Evolutionary conservation across 116 monocot genomes (phyloP).

Genomic region (Thalassia testudinum): DNA sequence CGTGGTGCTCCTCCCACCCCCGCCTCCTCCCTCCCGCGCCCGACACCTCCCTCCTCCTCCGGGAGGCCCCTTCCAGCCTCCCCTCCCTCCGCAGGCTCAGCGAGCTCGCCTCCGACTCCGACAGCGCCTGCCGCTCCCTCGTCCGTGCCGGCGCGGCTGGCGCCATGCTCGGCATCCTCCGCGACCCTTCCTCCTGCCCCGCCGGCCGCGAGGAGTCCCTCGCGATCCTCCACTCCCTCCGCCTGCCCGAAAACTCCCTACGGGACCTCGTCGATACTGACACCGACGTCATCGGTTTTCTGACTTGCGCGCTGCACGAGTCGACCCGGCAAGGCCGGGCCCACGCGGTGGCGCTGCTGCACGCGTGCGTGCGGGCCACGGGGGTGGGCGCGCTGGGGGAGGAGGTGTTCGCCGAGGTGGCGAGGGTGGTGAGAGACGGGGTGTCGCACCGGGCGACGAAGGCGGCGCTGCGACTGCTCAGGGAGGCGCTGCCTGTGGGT

Average conservation of each 20-base stretch:
- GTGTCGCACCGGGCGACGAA: conserved; percentile 24
- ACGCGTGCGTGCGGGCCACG: conserved; percentile 4
- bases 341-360: conserved; percentile 24
- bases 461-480: too few relatives aligned
- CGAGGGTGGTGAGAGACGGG: conserved; percentile 24
- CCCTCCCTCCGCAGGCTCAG: conserved; percentile 24
- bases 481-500: too few relatives aligned
- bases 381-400: conserved; percentile 16
- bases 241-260: conserved; percentile 18
- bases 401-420: conserved; percentile 22
- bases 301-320: conserved; percentile 12
- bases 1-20: conserved; percentile 41
- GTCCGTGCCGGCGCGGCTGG: conserved; percentile 17
- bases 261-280: conserved; percentile 7
- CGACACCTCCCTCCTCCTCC: conserved; percentile 33
- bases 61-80: conserved; percentile 2
- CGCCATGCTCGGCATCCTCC: conserved; percentile 17
- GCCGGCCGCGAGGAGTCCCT: conserved; percentile 24
- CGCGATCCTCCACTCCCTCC: conserved; percentile 21
- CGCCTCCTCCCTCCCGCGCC: conserved; percentile 11
- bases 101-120: conserved; percentile 28
- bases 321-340: conserved; percentile 24
- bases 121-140: conserved; percentile 26
- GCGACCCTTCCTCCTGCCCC: not conserved
- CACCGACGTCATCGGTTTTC: conserved; percentile 12